Evolutionary conservation across 345 rosid species (phyloP).

Genomic region (Pseudoturritis turrita): DNA sequence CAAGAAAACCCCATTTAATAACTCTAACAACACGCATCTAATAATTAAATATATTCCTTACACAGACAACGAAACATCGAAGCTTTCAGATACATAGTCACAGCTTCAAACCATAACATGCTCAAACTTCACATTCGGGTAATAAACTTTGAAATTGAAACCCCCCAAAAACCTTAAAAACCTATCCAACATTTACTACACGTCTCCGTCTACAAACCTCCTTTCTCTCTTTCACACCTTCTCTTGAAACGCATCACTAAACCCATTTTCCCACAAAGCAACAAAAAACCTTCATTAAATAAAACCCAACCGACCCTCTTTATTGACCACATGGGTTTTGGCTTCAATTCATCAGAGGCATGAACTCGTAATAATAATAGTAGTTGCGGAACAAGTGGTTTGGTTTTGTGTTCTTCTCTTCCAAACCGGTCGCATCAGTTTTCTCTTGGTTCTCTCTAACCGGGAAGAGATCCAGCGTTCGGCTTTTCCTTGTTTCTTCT

Average conservation of each 20-base stretch:
- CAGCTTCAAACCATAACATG: slow-evolving; percentile 5
- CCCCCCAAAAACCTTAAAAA: too few relatives aligned
- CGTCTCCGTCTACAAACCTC: slow-evolving; percentile 10
- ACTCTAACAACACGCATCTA: neutral
- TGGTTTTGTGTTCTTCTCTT: slow-evolving; percentile 27
- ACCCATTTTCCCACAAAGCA: neutral
- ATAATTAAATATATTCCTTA: slow-evolving; percentile 9
- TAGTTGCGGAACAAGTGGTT: slow-evolving; percentile 23
- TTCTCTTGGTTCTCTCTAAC: slow-evolving; percentile 20
- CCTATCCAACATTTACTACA: slow-evolving; percentile 15
- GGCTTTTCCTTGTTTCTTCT: slow-evolving; percentile 29
- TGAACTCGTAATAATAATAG: slow-evolving; percentile 50
- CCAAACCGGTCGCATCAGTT: neutral
- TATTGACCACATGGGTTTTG: slow-evolving; percentile 37
- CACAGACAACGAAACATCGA: slow-evolving; percentile 1
- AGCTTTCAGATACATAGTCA: neutral
- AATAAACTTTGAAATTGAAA: too few relatives aligned
- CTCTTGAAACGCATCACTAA: neutral
- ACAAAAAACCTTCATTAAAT: slow-evolving; percentile 12
- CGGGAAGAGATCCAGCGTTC: slow-evolving; percentile 54
- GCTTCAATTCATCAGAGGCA: slow-evolving; percentile 51
- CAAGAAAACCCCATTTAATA: neutral
- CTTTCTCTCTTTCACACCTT: slow-evolving; percentile 6
- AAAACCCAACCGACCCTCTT: slow-evolving; percentile 2
- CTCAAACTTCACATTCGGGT: neutral